Evolutionary conservation across 441 rosid species (phyloP).

Genomic region (Mallotus japonicus): DNA sequence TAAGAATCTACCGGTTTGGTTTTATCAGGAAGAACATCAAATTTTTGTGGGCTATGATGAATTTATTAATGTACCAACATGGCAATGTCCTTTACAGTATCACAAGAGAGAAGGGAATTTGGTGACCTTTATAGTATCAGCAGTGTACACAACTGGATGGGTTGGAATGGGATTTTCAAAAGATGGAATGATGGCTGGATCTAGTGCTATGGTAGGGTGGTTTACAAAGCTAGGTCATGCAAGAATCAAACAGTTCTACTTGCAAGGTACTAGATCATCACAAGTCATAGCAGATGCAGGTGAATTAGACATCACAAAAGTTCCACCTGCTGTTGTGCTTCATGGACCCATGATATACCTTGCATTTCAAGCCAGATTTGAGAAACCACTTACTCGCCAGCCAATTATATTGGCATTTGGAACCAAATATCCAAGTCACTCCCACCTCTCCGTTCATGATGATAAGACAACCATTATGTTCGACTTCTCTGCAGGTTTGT

Average conservation of each 20-base stretch:
- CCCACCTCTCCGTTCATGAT: constrained; percentile 56
- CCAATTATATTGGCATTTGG: constrained; percentile 76
- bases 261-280: constrained; percentile 56
- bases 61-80: neutral
- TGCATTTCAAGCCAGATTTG: constrained; percentile 73
- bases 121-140: constrained; percentile 69
- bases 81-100: constrained; percentile 41
- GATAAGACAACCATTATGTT: constrained; percentile 67
- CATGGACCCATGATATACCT: constrained; percentile 72
- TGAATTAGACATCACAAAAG: constrained; percentile 62
- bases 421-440: constrained; percentile 48
- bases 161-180: constrained; percentile 86
- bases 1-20: no score
- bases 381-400: constrained; percentile 46
- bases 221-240: constrained; percentile 71
- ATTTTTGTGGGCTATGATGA: no score
- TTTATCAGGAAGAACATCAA: no score
- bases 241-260: constrained; percentile 67
- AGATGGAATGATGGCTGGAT: constrained; percentile 87
- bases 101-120: constrained; percentile 60
- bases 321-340: constrained; percentile 72
- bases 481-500: constrained; percentile 69
- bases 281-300: constrained; percentile 76
- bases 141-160: constrained; percentile 86
- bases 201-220: constrained; percentile 95